Evolutionary conservation across 805 yeast species (phyloP).

Genomic region (Starmerella geochares): DNA sequence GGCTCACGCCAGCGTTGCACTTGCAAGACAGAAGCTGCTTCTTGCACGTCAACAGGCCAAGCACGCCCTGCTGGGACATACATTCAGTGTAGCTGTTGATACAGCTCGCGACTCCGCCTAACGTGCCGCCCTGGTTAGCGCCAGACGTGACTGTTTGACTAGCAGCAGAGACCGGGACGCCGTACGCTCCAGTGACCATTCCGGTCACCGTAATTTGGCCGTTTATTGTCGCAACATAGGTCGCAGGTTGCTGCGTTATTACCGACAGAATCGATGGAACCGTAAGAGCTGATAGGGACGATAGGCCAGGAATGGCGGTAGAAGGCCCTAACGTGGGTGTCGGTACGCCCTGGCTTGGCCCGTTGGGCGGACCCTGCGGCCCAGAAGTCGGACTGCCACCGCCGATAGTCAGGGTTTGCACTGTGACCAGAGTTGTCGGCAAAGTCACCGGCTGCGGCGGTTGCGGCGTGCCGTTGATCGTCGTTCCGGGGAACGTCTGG

Average conservation of each 20-base stretch:
- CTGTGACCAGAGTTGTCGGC: not conserved
- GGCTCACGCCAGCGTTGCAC: conserved; percentile 25
- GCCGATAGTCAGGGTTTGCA: not conserved
- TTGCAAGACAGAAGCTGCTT: conserved; percentile 25
- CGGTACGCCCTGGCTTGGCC: not conserved
- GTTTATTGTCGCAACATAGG: conserved; percentile 15
- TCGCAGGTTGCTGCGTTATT: conserved; percentile 16
- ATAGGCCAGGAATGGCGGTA: not conserved
- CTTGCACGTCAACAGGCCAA: conserved; percentile 21
- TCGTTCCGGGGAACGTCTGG: conserved; percentile 3
- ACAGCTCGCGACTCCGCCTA: conserved; percentile 25
- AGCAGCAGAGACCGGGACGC: conserved; percentile 5
- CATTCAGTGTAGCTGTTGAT: conserved; percentile 20
- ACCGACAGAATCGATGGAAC: conserved; percentile 15
- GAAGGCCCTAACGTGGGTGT: not conserved
- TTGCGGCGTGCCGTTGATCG: conserved; percentile 3
- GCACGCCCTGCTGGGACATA: conserved; percentile 8
- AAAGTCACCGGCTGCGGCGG: not conserved
- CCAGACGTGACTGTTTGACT: conserved; percentile 15
- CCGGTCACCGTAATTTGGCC: conserved; percentile 18
- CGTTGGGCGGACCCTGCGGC: not conserved
- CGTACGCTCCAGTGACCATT: conserved; percentile 12
- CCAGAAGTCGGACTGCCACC: not conserved
- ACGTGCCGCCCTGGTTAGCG: conserved; percentile 14
- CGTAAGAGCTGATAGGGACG: conserved; percentile 12